These are phyloP conservation scores for Venturia pyrina DNA, from an alignment of 2,329 filamentous ascomycete genomes.

Conservation along the genomic window DNA sequence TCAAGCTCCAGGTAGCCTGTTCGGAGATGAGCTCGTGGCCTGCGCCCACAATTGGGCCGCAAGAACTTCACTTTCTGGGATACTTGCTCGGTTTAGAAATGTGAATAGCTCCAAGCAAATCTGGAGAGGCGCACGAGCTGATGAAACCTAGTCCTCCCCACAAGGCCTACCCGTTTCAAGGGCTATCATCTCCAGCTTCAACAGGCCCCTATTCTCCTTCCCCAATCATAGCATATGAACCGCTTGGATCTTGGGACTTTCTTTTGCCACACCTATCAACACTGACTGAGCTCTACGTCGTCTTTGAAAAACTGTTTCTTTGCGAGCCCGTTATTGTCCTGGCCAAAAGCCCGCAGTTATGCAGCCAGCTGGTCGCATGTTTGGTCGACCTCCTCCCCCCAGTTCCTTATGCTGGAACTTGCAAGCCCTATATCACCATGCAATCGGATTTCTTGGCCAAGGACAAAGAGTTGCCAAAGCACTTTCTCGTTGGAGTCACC, in stretches of 20 bases:
- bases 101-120: constrained; percentile 12
- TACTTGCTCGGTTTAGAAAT: constrained; percentile 28
- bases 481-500: constrained; percentile 31
- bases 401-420: constrained; percentile 29
- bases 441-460: constrained; percentile 20
- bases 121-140: background rate
- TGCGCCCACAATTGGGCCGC: constrained; percentile 26
- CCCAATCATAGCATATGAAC: constrained; percentile 31
- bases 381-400: constrained; percentile 30
- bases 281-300: constrained; percentile 30
- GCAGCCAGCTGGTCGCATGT: constrained; percentile 30
- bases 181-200: constrained; percentile 16
- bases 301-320: constrained; percentile 31
- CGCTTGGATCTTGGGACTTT: constrained; percentile 28
- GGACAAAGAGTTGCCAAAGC: constrained; percentile 19
- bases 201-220: constrained; percentile 17
- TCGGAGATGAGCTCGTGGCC: constrained; percentile 27
- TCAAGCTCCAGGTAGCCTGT: constrained; percentile 27
- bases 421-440: constrained; percentile 34
- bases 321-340: constrained; percentile 31
- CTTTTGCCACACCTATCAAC: constrained; percentile 31
- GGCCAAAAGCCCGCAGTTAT: constrained; percentile 31
- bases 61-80: constrained; percentile 31
- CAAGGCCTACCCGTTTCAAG: constrained; percentile 30
- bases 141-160: constrained; percentile 24